These are phyloP conservation scores for Barnettozyma salicaria DNA, from an alignment of 805 yeast genomes.

Conservation along the genomic window DNA sequence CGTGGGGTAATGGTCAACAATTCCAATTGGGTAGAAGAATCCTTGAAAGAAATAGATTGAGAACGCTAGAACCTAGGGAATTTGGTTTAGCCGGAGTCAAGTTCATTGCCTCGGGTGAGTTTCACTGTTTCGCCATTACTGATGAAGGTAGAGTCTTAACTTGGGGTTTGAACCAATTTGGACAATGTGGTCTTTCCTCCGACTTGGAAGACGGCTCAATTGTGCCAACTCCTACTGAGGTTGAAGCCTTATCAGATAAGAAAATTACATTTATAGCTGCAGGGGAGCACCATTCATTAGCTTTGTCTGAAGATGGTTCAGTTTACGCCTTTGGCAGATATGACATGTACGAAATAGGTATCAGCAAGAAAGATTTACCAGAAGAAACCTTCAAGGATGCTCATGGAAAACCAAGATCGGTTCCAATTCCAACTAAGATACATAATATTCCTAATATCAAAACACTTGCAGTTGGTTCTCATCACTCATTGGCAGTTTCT, in stretches of 20 bases:
- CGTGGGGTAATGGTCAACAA: conserved; percentile 98
- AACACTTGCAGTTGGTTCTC: conserved; percentile 77
- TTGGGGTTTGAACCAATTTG: conserved; percentile 97
- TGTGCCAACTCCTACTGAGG: conserved; percentile 69
- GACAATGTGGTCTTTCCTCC: conserved; percentile 85
- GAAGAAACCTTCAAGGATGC: conserved; percentile 68
- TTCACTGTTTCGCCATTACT: conserved; percentile 90
- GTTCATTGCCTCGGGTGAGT: conserved; percentile 88
- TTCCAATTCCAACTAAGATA: conserved; percentile 78
- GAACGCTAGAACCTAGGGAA: conserved; percentile 73
- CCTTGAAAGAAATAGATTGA: conserved; percentile 67
- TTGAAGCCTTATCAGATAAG: conserved; percentile 55
- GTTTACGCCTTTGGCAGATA: conserved; percentile 84
- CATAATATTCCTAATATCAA: conserved; percentile 50
- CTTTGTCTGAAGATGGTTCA: conserved; percentile 65
- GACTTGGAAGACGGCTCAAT: conserved; percentile 82
- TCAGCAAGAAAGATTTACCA: conserved; percentile 61
- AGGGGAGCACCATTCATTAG: conserved; percentile 92
- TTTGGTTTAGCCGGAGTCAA: conserved; percentile 77
- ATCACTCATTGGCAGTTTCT: conserved; percentile 84
- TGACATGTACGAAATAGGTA: conserved; percentile 91
- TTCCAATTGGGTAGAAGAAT: conserved; percentile 86
- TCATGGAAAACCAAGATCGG: conserved; percentile 74
- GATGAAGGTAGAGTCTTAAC: conserved; percentile 62
- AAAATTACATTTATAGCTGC: conserved; percentile 62